A percentile compares a stretch with the other conserved stretches of the same genome.
phyloP scores from a whole-genome alignment of 129 eudicot species.

The Centaurea solstitialis region DNA sequence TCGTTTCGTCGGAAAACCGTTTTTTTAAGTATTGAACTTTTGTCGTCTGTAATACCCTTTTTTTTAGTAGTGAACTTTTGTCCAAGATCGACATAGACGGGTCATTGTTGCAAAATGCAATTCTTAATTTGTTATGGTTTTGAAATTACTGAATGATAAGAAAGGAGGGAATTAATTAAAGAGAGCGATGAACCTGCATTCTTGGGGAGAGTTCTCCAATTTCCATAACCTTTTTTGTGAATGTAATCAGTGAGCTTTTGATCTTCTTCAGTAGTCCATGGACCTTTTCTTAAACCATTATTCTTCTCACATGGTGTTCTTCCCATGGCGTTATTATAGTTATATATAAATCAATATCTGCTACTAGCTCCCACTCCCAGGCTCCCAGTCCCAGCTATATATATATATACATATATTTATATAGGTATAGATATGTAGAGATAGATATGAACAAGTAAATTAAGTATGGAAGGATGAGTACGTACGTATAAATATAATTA shows the following conservation, averaged over 20 bases:
- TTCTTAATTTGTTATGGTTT: no score
- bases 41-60: no score
- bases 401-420: not conserved
- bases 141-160: no score
- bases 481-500: no score
- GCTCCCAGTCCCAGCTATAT: no score
- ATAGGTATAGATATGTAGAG: not conserved
- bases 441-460: not conserved
- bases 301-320: constrained; percentile 37
- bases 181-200: constrained; percentile 20
- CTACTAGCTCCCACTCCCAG: no score
- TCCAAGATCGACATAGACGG: no score
- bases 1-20: no score
- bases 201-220: constrained; percentile 44
- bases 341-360: not conserved
- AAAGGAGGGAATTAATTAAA: not conserved
- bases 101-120: no score
- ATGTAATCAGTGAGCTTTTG: constrained; percentile 29
- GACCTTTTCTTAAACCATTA: constrained; percentile 37
- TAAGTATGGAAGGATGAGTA: no score
- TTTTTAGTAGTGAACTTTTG: no score
- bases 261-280: constrained; percentile 44
- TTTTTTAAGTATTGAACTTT: no score
- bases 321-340: constrained; percentile 11
- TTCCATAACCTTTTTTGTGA: constrained; percentile 35